Percentiles rank a stretch among this genome's conserved stretches.
These are phyloP conservation scores for Salix viminalis DNA, from an alignment of 345 rosid genomes.

Conservation along the genomic window DNA sequence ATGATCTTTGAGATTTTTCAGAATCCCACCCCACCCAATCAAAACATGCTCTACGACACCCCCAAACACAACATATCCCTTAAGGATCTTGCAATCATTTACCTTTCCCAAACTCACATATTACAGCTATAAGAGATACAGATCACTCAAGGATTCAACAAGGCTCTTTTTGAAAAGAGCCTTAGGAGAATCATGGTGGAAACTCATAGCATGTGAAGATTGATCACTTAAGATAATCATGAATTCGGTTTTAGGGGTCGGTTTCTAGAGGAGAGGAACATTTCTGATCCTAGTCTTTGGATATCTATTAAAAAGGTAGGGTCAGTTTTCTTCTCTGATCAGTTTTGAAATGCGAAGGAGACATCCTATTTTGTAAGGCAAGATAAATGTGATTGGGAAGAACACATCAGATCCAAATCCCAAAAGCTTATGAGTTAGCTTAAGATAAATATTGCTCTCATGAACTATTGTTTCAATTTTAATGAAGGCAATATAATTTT, in stretches of 20 bases:
- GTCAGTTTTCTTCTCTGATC: neutral
- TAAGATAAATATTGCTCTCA: neutral
- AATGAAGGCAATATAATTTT: neutral
- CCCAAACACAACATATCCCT: neutral
- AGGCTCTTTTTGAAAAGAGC: neutral
- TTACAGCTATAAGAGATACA: neutral
- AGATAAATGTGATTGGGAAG: neutral
- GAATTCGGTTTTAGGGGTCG: neutral
- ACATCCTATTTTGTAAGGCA: neutral
- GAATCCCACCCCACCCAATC: neutral
- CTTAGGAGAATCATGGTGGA: neutral
- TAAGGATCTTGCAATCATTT: neutral
- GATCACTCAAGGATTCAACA: neutral
- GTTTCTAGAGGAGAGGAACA: neutral
- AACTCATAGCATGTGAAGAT: neutral
- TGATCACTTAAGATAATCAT: neutral
- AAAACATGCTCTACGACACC: neutral
- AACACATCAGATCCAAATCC: neutral
- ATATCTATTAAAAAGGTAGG: neutral
- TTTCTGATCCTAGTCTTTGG: neutral
- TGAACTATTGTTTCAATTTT: neutral
- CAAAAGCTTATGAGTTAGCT: neutral
- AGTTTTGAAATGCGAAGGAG: neutral
- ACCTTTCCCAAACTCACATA: no score
- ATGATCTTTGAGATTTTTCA: neutral